Evolutionary conservation across 2,329 filamentous ascomycete genomes (phyloP), one percentile per base, ranked within the genome.

Genomic region (Albophoma yamanashiensis): DNA sequence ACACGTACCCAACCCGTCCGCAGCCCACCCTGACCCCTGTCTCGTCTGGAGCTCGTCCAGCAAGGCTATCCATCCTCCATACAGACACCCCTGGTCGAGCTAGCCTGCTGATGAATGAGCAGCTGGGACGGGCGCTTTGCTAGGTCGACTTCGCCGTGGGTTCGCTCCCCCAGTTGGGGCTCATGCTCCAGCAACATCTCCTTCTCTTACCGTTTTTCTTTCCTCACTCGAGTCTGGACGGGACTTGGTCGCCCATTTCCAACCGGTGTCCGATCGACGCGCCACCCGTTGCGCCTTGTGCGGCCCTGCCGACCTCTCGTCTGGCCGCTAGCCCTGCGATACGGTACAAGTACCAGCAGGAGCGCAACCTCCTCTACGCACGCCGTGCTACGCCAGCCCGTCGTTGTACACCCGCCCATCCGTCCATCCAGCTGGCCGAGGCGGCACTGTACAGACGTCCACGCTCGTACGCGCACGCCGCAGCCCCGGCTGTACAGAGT

Each of bases 201-300:
- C 11, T 45, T 47, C 31, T 53, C 60, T 40, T n/a, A 12, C 31
- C 57, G 40, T 53, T 42, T 47, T 40, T 45, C 38, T 45, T 34
- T 47, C 42, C 39, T 56, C 52, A n/a, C 53, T 60, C 56, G 50
- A 55, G 31, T 42, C 31, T 50, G n/a, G 22, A 39, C 31, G 42
- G 38, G 55, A 60, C 17, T 17, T 40, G 53, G 34, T 17, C n/a
- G 25, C 39, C 45, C 36, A 55, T 52, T 43, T 45, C 60, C 47
- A 42, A 47, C 31, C 42, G 34, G 53, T 34, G 45, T 53, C 47
- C 31, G 43, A 39, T 61, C 57, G 38, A 36, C 43, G 55, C 58
- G 58, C 58, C 58, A 61, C 57, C 47, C 55, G 45, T 47, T 52
- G 59, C 47, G 57, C 59, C 59, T 39, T 60, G 56, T 53, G 56